Evolutionary conservation across 2,329 filamentous ascomycete genomes (phyloP).

Genomic region (Colletotrichum acutatum): DNA sequence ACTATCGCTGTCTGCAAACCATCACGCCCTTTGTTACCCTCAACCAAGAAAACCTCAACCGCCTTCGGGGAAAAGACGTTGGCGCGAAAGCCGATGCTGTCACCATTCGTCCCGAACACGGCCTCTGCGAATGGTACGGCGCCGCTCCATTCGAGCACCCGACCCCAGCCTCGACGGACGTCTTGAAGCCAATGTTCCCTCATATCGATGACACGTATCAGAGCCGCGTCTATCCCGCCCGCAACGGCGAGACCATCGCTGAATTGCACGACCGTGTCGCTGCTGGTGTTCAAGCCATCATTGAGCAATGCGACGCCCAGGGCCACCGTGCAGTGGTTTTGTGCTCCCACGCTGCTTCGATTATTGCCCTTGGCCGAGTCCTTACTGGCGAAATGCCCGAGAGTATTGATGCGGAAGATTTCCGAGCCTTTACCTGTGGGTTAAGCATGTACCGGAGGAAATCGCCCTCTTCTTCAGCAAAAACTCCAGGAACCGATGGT

Average conservation of each 20-base stretch:
- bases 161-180: conserved; percentile 71
- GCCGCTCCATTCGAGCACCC: conserved; percentile 88
- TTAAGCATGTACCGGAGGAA: conserved; percentile 71
- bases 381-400: conserved; percentile 83
- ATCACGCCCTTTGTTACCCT: conserved; percentile 75
- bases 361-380: conserved; percentile 86
- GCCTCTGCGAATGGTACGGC: conserved; percentile 90
- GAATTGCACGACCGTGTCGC: conserved; percentile 85
- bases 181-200: conserved; percentile 76
- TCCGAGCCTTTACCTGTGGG: conserved; percentile 85
- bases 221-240: conserved; percentile 74
- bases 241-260: conserved; percentile 81
- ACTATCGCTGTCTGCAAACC: conserved; percentile 89
- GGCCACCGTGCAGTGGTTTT: conserved; percentile 79
- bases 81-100: conserved; percentile 38
- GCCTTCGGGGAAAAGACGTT: conserved; percentile 15
- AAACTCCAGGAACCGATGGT: conserved; percentile 6
- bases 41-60: conserved; percentile 40
- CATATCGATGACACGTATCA: conserved; percentile 66
- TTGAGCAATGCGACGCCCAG: conserved; percentile 77
- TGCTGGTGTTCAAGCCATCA: conserved; percentile 74
- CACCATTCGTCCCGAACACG: conserved; percentile 65
- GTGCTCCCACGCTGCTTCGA: conserved; percentile 88
- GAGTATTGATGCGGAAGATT: conserved; percentile 79
- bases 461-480: conserved; percentile 26